These are phyloP conservation scores for Globisporangium okanoganense DNA, from an alignment of 352 stramenopile species.

Conservation along the genomic window DNA sequence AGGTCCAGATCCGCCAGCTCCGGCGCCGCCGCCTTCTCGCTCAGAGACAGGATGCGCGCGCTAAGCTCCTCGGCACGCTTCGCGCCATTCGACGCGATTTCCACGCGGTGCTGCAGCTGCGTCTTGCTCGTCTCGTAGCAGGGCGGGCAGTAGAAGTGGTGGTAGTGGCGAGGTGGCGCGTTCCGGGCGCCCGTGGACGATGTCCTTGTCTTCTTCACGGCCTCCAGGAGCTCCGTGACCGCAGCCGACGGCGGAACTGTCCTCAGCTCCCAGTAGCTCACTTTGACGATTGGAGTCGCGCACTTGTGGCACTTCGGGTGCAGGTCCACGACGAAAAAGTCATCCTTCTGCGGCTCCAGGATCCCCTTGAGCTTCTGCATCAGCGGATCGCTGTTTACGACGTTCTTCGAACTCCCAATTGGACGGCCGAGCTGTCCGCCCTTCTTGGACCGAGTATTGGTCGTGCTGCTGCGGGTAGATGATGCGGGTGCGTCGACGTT, in stretches of 20 bases:
- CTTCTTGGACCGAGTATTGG: slow-evolving; percentile 70
- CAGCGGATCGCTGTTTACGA: slow-evolving; percentile 90
- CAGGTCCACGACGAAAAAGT: slow-evolving; percentile 98
- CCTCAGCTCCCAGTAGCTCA: slow-evolving; percentile 82
- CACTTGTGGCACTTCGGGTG: slow-evolving; percentile 90
- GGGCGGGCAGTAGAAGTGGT: slow-evolving; percentile 71
- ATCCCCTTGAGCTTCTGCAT: slow-evolving; percentile 98
- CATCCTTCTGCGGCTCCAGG: slow-evolving; percentile 98
- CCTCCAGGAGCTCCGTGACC: slow-evolving; percentile 78
- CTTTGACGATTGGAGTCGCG: slow-evolving; percentile 74
- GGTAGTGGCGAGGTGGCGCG: slow-evolving; percentile 69
- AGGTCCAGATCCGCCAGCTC: slow-evolving; percentile 73
- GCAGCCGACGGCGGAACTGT: slow-evolving; percentile 50
- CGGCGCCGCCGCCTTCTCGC: slow-evolving; percentile 49
- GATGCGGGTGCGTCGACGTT: slow-evolving; percentile 45
- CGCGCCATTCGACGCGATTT: slow-evolving; percentile 54
- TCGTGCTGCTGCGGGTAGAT: slow-evolving; percentile 60
- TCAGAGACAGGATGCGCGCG: slow-evolving; percentile 51
- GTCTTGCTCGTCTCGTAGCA: slow-evolving; percentile 80
- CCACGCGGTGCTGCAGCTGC: slow-evolving; percentile 69
- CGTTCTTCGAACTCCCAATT: slow-evolving; percentile 58
- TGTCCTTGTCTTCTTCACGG: slow-evolving; percentile 66
- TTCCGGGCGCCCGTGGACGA: slow-evolving; percentile 65
- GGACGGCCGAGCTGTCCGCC: slow-evolving; percentile 33
- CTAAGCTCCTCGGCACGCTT: slow-evolving; percentile 70